Base-by-base conservation (phyloP, 202 grass and related monocot species). In the Saccharum hybrid region DNA sequence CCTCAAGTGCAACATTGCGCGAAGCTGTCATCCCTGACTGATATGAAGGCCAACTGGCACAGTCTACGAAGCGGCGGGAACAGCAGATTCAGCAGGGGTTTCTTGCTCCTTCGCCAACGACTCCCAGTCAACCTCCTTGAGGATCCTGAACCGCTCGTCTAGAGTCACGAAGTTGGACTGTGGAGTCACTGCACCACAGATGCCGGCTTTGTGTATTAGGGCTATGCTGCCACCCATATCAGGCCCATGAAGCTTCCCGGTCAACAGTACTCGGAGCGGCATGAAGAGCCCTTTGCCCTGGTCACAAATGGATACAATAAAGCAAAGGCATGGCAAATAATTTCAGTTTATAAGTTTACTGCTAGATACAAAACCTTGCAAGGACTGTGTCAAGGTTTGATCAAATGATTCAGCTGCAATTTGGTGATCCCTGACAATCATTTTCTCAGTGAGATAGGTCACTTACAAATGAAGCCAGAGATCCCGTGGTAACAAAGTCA, bases 191-290 rank as follows among this genome's bases (percentile, higher is more conserved):
- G 82, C 88, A 70, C 87, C 89, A 64, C 51, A 92, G 75, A 65
- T 54, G 76, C 89, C 84, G 4, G 91, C 91, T 94, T 96, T 96
- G 76, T 98, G 84, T 75, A 98, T 83, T 39, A 98, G 91, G 79
- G 81, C 9, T 37, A 98, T 89, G 40, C 89, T 91, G 40, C 78
- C 89, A 34, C 83, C 96, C 88, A 98, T 96, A 14, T 94, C 93
- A 63, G 93, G 96, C 23, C 93, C 96, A 77, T 98, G 96, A 74
- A 98, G 87, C 78, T 98, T 98, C 42, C 96, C 96, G 0, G 91
- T 96, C 51, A 98, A 76, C 78, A 98, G 79, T 43, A 96, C 76
- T 49, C 96, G 87, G 33, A 98, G 87, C 3, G 93, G 96, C 96
- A 98, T 94, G 66, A 94, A 98, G 10, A 96, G 83, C 6, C 71